These are phyloP conservation scores for Sequoiadendron giganteum DNA, from an alignment of 75 land plant genomes.

Conservation along the genomic window DNA sequence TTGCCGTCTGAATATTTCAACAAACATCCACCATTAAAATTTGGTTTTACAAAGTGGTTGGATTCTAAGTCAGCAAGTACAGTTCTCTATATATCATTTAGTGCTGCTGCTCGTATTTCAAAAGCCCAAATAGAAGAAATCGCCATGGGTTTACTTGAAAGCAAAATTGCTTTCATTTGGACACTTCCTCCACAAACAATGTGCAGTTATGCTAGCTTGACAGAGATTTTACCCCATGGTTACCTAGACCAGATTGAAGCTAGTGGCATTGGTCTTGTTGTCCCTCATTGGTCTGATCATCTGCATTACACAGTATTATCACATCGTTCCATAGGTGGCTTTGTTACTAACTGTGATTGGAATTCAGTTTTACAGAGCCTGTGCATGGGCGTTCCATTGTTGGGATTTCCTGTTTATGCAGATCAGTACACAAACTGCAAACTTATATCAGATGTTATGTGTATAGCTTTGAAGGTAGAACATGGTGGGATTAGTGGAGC, in stretches of 20 bases:
- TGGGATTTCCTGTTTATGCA: constrained; percentile 14
- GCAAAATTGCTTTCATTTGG: constrained; percentile 42
- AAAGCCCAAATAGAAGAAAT: constrained; percentile 34
- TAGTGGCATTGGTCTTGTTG: neutral
- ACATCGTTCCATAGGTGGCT: constrained; percentile 27
- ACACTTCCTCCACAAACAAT: constrained; percentile 25
- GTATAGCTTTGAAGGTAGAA: neutral
- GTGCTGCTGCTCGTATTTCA: constrained; percentile 32
- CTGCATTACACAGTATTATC: constrained; percentile 21
- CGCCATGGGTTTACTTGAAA: constrained; percentile 30
- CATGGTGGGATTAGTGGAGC: neutral
- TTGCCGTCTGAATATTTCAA: neutral
- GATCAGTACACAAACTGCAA: constrained; percentile 24
- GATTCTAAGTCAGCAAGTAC: constrained; percentile 27
- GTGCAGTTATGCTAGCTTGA: neutral
- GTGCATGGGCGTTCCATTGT: constrained; percentile 21
- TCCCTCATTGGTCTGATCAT: neutral
- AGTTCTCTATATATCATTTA: constrained; percentile 51
- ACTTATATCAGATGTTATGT: neutral
- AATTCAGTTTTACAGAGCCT: constrained; percentile 31
- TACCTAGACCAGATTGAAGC: neutral
- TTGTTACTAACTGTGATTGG: constrained; percentile 42
- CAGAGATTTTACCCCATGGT: neutral
- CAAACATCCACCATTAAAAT: constrained; percentile 20
- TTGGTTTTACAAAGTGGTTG: constrained; percentile 42